Percentiles rank a stretch among this genome's conserved stretches.
phyloP scores from a whole-genome alignment of 2,329 filamentous ascomycete genomes.

The Fusarium nelsonii region DNA sequence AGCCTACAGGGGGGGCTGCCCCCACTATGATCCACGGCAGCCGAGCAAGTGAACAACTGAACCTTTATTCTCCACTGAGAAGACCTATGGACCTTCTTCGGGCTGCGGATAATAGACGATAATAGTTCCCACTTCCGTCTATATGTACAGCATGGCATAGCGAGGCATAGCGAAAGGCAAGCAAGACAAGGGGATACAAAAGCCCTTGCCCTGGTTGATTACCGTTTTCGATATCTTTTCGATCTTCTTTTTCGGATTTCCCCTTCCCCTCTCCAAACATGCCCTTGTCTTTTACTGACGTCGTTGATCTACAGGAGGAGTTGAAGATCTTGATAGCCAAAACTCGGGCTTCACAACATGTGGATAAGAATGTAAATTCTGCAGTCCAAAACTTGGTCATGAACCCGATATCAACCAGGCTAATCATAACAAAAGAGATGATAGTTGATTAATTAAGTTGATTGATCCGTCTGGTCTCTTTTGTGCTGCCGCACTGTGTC shows the following conservation, averaged over 20 bases:
- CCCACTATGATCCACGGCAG: conserved; percentile 32
- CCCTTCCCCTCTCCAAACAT: conserved; percentile 8
- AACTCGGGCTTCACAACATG: conserved; percentile 32
- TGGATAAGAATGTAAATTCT: background rate
- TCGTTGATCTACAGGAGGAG: conserved; percentile 38
- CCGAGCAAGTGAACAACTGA: conserved; percentile 11
- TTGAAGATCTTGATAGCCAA: conserved; percentile 22
- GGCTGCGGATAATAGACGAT: background rate
- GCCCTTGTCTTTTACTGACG: conserved; percentile 32
- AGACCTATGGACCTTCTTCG: background rate
- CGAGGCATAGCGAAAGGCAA: background rate
- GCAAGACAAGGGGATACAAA: background rate
- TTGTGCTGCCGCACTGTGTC: conserved; percentile 27
- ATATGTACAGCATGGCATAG: background rate
- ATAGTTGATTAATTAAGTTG: conserved; percentile 4
- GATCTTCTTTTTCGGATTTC: background rate
- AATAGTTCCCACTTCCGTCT: background rate
- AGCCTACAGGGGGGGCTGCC: conserved; percentile 21
- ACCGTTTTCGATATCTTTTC: conserved; percentile 13
- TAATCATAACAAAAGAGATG: conserved; percentile 5
- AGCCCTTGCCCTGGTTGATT: conserved; percentile 12
- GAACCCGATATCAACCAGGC: conserved; percentile 12
- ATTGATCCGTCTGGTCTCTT: background rate
- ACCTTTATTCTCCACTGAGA: conserved; percentile 11
- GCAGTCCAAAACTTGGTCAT: conserved; percentile 31